Conservation (phyloP, 129 eudicot species). For the Escallonia rubra region DNA sequence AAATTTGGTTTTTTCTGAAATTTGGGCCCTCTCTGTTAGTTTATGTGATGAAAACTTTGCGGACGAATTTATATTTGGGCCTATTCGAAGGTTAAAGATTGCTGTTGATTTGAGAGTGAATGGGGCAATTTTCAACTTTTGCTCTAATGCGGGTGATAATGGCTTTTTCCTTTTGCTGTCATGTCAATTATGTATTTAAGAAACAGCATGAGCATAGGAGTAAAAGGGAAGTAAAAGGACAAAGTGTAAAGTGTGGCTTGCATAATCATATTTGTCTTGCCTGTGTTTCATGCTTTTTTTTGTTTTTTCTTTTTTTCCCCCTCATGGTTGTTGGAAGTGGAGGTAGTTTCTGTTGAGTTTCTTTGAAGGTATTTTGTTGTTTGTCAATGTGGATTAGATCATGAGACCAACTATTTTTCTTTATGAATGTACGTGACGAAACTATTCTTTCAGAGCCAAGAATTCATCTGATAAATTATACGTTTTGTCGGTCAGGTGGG, state of each 20-base stretch:
- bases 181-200: conserved; percentile 16
- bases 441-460: conserved; percentile 34
- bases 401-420: conserved; percentile 23
- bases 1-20: too few relatives aligned
- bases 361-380: conserved; percentile 63
- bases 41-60: too few relatives aligned
- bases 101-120: not conserved
- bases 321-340: conserved; percentile 77
- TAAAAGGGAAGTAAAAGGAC: conserved; percentile 32
- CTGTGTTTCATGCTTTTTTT: conserved; percentile 28
- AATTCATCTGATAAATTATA: conserved; percentile 28
- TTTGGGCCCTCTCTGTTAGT: too few relatives aligned
- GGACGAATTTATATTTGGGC: too few relatives aligned
- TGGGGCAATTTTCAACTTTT: conserved; percentile 1
- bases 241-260: conserved; percentile 26
- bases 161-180: conserved; percentile 16
- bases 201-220: conserved; percentile 26
- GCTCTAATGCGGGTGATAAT: not conserved
- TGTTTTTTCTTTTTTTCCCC: conserved; percentile 7
- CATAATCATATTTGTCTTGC: conserved; percentile 30
- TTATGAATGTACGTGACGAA: conserved; percentile 9
- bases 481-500: conserved; percentile 58
- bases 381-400: conserved; percentile 24
- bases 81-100: too few relatives aligned
- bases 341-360: conserved; percentile 69